Conservation (phyloP, 2,329 filamentous ascomycete genomes). For the Knufia fluminis region DNA sequence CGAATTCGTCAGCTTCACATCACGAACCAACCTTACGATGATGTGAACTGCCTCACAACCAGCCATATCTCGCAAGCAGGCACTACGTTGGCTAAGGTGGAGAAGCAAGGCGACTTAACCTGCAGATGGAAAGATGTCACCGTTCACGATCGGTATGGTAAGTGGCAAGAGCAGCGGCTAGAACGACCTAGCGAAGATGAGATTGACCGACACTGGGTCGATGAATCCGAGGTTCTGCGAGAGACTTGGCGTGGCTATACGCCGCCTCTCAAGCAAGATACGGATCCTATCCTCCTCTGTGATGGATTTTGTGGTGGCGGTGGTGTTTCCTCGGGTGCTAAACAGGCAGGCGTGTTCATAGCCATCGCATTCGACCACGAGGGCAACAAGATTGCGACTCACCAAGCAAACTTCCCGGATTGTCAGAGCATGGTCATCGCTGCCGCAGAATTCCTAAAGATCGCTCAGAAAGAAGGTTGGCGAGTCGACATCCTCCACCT, state of each 20-base stretch:
- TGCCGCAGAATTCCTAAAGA: conserved; percentile 42
- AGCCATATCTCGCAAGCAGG: background rate
- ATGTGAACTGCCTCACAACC: background rate
- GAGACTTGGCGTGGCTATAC: background rate
- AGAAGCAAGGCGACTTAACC: background rate
- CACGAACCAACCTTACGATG: background rate
- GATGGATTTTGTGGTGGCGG: conserved; percentile 68
- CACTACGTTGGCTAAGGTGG: background rate
- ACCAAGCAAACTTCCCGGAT: conserved; percentile 47
- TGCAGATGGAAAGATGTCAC: background rate
- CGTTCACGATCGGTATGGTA: background rate
- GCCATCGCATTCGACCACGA: conserved; percentile 58
- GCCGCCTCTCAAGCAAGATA: background rate
- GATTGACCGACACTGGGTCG: background rate
- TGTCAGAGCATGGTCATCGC: conserved; percentile 26
- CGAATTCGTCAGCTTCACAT: background rate
- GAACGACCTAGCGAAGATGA: conserved; percentile 35
- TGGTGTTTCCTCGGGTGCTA: conserved; percentile 58
- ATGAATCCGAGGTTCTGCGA: background rate
- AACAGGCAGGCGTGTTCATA: conserved; percentile 49
- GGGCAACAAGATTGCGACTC: conserved; percentile 47
- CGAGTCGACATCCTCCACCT: conserved; percentile 62
- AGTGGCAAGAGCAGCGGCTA: conserved; percentile 24
- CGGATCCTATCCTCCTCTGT: conserved; percentile 51
- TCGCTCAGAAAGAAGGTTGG: conserved; percentile 22